Evolutionary conservation across 495 filamentous ascomycete species (phyloP).

Genomic region (Podospora anserina): DNA sequence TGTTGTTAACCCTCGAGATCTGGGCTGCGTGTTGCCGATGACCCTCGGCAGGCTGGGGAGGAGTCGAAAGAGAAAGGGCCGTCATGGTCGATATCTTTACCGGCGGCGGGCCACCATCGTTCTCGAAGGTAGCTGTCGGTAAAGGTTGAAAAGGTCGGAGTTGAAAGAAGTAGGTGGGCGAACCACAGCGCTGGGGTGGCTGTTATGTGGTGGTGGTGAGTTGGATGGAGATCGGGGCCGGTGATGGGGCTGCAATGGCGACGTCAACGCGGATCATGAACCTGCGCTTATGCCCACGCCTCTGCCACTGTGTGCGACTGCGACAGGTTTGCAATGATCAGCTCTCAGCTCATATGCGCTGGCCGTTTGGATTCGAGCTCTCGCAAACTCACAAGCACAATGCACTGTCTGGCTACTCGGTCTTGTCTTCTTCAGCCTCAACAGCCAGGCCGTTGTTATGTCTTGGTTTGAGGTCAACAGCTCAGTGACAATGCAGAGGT

Average conservation of each 20-base stretch:
- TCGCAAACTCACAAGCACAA: neutral
- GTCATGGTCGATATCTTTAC: conserved; percentile 30
- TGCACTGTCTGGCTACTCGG: neutral
- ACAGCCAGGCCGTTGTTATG: neutral
- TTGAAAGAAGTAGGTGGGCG: neutral
- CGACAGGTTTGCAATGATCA: neutral
- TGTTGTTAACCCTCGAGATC: conserved; percentile 12
- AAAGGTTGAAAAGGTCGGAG: neutral
- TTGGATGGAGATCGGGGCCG: neutral
- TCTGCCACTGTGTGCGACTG: neutral
- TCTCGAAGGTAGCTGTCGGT: neutral
- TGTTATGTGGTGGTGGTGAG: neutral
- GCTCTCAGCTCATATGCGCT: neutral
- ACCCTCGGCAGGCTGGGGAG: conserved; percentile 17
- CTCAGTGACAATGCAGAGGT: neutral
- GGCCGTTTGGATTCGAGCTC: neutral
- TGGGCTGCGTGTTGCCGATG: conserved; percentile 21
- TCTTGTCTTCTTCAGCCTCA: neutral
- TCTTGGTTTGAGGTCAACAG: neutral
- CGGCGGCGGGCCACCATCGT: conserved; percentile 20
- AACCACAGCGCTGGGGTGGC: neutral
- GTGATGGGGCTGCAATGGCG: neutral
- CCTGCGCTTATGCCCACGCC: neutral
- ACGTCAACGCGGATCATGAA: conserved; percentile 11
- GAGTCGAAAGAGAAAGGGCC: conserved; percentile 27